Conservation (phyloP, 1,139 yeast species). For the Debaryomycetaceae sp. region DNA sequence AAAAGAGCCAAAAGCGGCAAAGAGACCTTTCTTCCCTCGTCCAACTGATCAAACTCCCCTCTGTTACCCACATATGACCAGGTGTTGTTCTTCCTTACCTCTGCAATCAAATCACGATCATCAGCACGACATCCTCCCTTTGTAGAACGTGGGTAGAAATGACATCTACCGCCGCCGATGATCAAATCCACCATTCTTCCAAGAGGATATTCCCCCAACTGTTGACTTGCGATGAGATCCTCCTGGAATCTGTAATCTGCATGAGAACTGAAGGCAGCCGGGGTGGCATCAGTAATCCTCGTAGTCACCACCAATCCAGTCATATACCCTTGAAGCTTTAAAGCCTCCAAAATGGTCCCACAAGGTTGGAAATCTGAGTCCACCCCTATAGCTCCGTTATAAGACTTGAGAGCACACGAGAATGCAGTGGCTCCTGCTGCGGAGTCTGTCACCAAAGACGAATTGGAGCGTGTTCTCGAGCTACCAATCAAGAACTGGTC, state of each 20-base stretch:
- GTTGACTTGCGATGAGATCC: conserved; percentile 81
- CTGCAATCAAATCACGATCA: conserved; percentile 56
- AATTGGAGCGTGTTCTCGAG: conserved; percentile 71
- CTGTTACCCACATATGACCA: conserved; percentile 68
- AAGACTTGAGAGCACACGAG: conserved; percentile 72
- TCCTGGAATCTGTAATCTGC: conserved; percentile 70
- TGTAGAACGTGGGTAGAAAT: conserved; percentile 47
- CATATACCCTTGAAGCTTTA: conserved; percentile 68
- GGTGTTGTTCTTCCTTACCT: conserved; percentile 50
- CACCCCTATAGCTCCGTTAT: conserved; percentile 84
- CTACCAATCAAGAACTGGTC: conserved; percentile 73
- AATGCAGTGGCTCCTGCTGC: conserved; percentile 96
- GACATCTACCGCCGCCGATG: conserved; percentile 88
- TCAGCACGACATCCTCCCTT: conserved; percentile 68
- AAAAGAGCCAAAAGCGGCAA: conserved; percentile 72
- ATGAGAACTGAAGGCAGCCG: conserved; percentile 83
- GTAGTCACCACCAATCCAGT: conserved; percentile 91
- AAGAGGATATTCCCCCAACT: conserved; percentile 71
- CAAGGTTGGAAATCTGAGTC: conserved; percentile 60
- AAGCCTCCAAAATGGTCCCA: conserved; percentile 81
- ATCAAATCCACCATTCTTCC: conserved; percentile 78
- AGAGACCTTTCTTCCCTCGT: conserved; percentile 56
- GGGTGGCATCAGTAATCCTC: conserved; percentile 71
- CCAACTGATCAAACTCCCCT: conserved; percentile 48
- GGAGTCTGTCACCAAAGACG: conserved; percentile 77